Evolutionary conservation across 1,284 basidiomycete species (phyloP), one percentile per base, ranked within the genome.

Genomic region (Fistulinella cinereoalba): DNA sequence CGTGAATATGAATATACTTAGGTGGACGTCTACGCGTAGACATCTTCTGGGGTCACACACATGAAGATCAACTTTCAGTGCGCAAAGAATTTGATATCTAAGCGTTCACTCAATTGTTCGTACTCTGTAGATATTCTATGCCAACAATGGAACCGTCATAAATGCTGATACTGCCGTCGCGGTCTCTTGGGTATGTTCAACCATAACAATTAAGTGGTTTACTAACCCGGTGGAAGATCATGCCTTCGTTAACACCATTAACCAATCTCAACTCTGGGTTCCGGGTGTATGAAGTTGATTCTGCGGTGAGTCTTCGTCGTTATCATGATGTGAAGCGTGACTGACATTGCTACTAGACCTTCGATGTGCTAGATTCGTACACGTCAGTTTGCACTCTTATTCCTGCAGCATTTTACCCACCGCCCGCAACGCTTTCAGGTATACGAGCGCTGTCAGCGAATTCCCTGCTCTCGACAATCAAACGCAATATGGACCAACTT

Each of bases 21-120:
- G 19, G 19, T 15, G 16, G 10, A 9, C 9, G 4, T 9, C 15
- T 36, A 22, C 33, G 13, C 16, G 7, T 22, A 44, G 11, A 76
- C 51, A 79, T 88, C 38, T 88, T 89, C 71, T 88, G 75, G 53
- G 87, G 86, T 4, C 87, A 90, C 60, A 87, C 85, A 1, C 87
- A 90, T 55, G 85, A 89, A 61, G 87, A 90, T 60, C 76, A 87
- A 62, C 69, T 86, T 48, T 79, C 77, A 27, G 80, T 82, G 43
- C 18, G 55, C n/a, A n/a, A 12, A 24, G 2, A 12, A 16, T 5
- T 22, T 23, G 13, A 3, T 13, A 6, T 6, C 12, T 6, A 19
- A 37, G 6, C 6, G 11, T 22, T 15, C 15, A n/a, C 18, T 31
- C 22, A 22, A 47, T 22, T 23, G n/a, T n/a, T n/a, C n/a, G 12